Evolutionary conservation across 768 basidiomycete species (phyloP).

Genomic region (Symmetrospora coprosmae): DNA sequence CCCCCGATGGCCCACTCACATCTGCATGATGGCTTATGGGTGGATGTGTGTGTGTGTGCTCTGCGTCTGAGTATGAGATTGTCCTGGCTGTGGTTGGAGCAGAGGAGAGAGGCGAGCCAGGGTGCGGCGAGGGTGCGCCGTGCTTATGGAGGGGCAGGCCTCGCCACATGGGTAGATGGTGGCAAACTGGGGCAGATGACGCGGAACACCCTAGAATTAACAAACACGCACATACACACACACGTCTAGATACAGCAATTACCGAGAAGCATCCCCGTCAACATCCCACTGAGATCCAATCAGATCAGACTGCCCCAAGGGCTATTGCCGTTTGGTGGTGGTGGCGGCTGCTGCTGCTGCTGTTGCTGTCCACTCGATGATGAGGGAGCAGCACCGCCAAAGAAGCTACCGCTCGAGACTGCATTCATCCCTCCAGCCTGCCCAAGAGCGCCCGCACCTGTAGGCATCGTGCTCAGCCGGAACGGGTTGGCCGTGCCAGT

Average conservation of each 20-base stretch:
- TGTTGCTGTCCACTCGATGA: no score
- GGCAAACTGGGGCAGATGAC: neutral
- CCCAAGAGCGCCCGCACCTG: neutral
- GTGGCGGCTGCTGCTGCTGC: neutral
- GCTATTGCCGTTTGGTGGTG: neutral
- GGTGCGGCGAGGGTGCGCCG: no score
- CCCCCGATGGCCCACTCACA: neutral
- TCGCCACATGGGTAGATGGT: neutral
- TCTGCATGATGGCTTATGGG: no score
- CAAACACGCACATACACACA: neutral
- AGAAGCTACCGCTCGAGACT: neutral
- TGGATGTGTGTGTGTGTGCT: no score
- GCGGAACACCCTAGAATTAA: neutral
- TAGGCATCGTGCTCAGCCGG: neutral
- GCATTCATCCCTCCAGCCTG: neutral
- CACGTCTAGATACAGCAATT: neutral
- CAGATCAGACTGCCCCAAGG: conserved; percentile 20
- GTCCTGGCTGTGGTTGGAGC: no score
- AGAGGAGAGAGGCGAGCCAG: neutral
- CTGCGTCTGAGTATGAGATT: no score
- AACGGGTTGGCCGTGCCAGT: neutral
- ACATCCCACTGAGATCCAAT: neutral
- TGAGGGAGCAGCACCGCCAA: neutral
- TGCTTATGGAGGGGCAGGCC: neutral
- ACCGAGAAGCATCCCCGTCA: neutral